A percentile compares a stretch with the other conserved stretches of the same genome.
phyloP scores from a whole-genome alignment of 441 rosid genomes.

The Gossypium laxum region DNA sequence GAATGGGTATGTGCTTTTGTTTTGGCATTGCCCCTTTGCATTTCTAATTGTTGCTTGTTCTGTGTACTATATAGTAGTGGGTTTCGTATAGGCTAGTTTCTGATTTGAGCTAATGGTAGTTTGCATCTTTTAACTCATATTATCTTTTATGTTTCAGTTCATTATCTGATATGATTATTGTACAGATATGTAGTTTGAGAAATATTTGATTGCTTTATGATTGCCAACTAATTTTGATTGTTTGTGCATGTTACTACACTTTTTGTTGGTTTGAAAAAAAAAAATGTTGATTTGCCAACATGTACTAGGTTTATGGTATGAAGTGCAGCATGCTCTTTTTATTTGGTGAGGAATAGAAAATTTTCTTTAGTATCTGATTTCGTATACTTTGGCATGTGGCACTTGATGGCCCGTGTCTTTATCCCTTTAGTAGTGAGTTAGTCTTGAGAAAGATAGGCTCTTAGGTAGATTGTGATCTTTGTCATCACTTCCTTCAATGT shows the following conservation, averaged over 20 bases:
- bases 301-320: not conserved
- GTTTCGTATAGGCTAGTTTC: not conserved
- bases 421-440: not conserved
- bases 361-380: not conserved
- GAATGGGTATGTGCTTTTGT: not conserved
- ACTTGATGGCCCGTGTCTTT: not conserved
- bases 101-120: not conserved
- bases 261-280: not conserved
- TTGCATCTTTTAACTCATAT: not conserved
- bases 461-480: not conserved
- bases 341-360: not conserved
- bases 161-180: constrained; percentile 3
- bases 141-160: not conserved
- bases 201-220: not conserved
- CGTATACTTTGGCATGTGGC: not conserved
- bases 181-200: not conserved
- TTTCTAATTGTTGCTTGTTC: not conserved
- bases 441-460: not conserved
- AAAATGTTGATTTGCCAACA: not conserved
- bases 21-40: not conserved
- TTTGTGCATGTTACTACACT: not conserved
- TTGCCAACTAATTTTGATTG: not conserved
- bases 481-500: not conserved
- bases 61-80: not conserved
- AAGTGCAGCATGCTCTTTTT: not conserved